A percentile compares a stretch with the other conserved stretches of the same genome.
These are phyloP conservation scores for Didymella glomerata DNA, from an alignment of 2,329 filamentous ascomycete species.

Conservation along the genomic window DNA sequence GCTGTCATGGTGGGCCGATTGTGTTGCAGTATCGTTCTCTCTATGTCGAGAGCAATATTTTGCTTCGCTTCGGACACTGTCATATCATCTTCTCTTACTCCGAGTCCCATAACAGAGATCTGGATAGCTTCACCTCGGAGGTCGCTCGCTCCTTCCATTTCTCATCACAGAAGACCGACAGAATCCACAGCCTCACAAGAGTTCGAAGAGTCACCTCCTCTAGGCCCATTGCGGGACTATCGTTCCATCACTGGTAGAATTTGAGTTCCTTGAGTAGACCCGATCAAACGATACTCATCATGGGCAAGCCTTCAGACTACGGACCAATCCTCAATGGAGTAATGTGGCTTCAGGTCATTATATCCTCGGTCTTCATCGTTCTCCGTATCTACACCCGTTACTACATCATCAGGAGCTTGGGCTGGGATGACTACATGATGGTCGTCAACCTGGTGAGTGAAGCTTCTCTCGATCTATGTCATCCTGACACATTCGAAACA, in stretches of 20 bases:
- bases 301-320: slow-evolving; percentile 35
- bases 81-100: background rate
- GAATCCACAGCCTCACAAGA: background rate
- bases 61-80: background rate
- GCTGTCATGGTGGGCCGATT: slow-evolving; percentile 3
- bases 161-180: background rate
- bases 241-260: background rate
- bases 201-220: background rate
- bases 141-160: background rate
- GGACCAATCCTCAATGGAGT: slow-evolving; percentile 38
- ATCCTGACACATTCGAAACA: background rate
- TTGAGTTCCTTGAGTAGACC: background rate
- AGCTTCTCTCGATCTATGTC: background rate
- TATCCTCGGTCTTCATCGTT: slow-evolving; percentile 37
- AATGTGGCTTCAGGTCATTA: slow-evolving; percentile 42
- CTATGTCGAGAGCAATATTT: background rate
- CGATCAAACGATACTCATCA: slow-evolving; percentile 4
- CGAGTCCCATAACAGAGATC: background rate
- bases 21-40: background rate
- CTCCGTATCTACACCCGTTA: slow-evolving; percentile 42
- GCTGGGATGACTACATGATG: slow-evolving; percentile 45
- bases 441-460: slow-evolving; percentile 37
- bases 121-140: background rate
- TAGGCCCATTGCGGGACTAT: background rate
- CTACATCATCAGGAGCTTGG: slow-evolving; percentile 38